Percentiles rank a stretch among this genome's conserved stretches.
Evolutionary conservation across 2,329 filamentous ascomycete genomes (phyloP).

Genomic region (Beauveria varroae): DNA sequence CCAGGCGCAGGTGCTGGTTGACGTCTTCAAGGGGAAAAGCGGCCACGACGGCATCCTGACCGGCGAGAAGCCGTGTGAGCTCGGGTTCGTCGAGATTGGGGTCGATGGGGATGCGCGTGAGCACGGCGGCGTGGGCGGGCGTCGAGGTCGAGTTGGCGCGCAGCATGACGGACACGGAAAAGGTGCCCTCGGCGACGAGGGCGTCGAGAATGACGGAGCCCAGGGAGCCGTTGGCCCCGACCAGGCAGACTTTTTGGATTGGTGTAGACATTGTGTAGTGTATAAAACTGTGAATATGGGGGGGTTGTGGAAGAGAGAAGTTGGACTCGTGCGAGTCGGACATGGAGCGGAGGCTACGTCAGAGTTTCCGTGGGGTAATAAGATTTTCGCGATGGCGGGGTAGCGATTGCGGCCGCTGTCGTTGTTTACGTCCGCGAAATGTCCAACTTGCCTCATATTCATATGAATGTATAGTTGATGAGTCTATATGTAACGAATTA

Average conservation of each 20-base stretch:
- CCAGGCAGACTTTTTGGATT: constrained; percentile 26
- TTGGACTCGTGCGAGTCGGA: neutral
- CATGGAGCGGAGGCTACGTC: constrained; percentile 3
- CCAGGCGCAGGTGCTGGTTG: constrained; percentile 36
- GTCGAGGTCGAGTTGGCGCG: constrained; percentile 29
- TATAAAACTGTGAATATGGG: neutral
- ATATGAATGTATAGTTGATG: no score
- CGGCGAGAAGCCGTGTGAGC: constrained; percentile 41
- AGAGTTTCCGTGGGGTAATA: constrained; percentile 11
- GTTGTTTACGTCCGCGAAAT: no score
- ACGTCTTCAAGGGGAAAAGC: constrained; percentile 35
- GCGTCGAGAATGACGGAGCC: constrained; percentile 30
- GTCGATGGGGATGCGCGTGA: constrained; percentile 20
- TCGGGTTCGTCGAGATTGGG: constrained; percentile 23
- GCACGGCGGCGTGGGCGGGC: constrained; percentile 19
- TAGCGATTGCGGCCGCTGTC: neutral
- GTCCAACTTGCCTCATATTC: neutral
- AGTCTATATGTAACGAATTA: no score
- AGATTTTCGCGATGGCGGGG: neutral
- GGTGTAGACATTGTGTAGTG: constrained; percentile 4
- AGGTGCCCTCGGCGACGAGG: constrained; percentile 27
- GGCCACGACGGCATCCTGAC: constrained; percentile 49
- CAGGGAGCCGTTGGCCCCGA: constrained; percentile 31
- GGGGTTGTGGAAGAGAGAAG: neutral
- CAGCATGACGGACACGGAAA: constrained; percentile 49